These are phyloP conservation scores for Candida lessepsii DNA, from an alignment of 805 yeast species.

Conservation along the genomic window DNA sequence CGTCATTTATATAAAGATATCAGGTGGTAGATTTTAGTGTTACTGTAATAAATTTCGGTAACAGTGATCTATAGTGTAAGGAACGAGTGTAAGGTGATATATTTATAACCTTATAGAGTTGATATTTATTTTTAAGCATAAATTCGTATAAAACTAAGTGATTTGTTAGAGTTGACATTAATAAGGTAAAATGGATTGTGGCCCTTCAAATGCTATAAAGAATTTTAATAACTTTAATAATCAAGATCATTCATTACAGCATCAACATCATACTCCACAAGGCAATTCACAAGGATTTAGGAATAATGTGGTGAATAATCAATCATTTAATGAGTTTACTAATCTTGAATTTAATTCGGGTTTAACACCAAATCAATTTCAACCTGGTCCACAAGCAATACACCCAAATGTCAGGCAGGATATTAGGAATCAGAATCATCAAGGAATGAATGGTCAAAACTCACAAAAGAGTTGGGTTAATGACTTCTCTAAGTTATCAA, in stretches of 20 bases:
- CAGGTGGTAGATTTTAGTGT: no score
- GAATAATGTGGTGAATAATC: constrained; percentile 35
- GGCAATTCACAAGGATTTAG: constrained; percentile 14
- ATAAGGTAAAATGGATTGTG: constrained; percentile 35
- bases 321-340: constrained; percentile 36
- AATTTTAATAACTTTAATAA: constrained; percentile 42
- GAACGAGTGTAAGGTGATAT: no score
- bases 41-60: no score
- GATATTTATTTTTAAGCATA: no score
- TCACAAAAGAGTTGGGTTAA: constrained; percentile 6
- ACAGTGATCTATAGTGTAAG: no score
- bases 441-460: background rate
- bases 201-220: constrained; percentile 40
- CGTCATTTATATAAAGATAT: no score
- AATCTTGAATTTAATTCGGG: background rate
- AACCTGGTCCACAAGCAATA: background rate
- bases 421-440: background rate
- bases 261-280: constrained; percentile 11
- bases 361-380: background rate
- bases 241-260: constrained; percentile 39
- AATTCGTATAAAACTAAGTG: no score
- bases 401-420: background rate
- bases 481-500: constrained; percentile 9
- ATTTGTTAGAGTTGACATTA: no score
- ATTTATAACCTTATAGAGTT: no score